Evolutionary conservation across 2,329 filamentous ascomycete species (phyloP).

Genomic region (Diaporthe citrichinensis): DNA sequence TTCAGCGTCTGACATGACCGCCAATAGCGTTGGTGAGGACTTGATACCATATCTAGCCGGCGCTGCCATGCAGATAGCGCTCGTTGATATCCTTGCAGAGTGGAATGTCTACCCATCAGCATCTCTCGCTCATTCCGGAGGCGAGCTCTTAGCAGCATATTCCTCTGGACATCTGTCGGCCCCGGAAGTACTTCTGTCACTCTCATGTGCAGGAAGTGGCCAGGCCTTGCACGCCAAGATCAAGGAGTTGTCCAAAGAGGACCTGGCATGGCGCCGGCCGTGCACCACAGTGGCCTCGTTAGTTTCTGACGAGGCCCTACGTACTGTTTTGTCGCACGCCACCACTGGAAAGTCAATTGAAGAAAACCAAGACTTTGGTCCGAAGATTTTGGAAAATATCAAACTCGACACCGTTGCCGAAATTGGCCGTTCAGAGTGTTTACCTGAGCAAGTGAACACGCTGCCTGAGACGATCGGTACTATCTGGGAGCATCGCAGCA

Average conservation of each 20-base stretch:
- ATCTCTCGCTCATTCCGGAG: neutral
- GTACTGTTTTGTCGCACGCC: neutral
- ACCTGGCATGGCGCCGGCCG: neutral
- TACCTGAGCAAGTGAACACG: neutral
- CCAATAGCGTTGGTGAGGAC: neutral
- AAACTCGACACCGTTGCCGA: neutral
- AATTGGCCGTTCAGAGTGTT: neutral
- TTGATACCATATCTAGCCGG: neutral
- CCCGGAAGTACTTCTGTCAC: neutral
- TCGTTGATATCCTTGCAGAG: neutral
- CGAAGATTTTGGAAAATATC: neutral
- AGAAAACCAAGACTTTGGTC: neutral
- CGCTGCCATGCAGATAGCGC: neutral
- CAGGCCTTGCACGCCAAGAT: neutral
- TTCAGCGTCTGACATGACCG: neutral
- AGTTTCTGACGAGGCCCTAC: neutral
- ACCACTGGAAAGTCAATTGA: neutral
- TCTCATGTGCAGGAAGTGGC: neutral
- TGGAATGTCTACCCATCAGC: neutral
- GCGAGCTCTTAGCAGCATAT: neutral
- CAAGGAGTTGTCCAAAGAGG: neutral
- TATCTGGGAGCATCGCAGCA: neutral
- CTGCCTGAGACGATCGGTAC: accelerated
- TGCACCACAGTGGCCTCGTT: neutral
- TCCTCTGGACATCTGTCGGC: neutral